Evolutionary conservation across 2,329 filamentous ascomycete genomes (phyloP).

Genomic region (Aspergillus candidus): DNA sequence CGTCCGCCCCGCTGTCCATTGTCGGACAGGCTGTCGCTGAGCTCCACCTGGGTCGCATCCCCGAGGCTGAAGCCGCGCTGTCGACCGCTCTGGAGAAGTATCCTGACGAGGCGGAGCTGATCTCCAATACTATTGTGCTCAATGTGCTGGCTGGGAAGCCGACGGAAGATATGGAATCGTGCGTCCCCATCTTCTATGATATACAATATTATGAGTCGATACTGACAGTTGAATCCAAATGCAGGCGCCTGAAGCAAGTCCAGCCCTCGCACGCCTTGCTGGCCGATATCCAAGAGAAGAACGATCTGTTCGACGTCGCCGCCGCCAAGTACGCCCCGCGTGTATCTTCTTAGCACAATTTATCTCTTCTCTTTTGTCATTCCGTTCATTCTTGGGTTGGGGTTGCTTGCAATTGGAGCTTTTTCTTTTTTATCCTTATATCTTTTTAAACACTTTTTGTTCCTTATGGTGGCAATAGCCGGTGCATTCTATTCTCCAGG

Average conservation of each 20-base stretch:
- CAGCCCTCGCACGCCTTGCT: constrained; percentile 66
- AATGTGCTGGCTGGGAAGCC: constrained; percentile 71
- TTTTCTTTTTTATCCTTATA: constrained; percentile 4
- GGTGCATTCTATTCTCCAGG: constrained; percentile 8
- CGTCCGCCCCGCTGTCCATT: constrained; percentile 67
- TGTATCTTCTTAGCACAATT: constrained; percentile 43
- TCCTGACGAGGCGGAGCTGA: constrained; percentile 62
- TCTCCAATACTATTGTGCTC: constrained; percentile 79
- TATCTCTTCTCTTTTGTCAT: not conserved
- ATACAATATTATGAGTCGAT: not conserved
- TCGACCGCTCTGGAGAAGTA: constrained; percentile 73
- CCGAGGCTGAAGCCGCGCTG: constrained; percentile 82
- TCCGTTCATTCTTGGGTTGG: no score
- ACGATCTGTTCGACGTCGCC: constrained; percentile 76
- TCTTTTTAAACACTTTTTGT: constrained; percentile 16
- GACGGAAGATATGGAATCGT: constrained; percentile 56
- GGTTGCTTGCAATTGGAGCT: no score
- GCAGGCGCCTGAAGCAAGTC: constrained; percentile 41
- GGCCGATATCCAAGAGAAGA: constrained; percentile 74
- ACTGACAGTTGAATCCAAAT: no score
- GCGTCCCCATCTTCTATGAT: constrained; percentile 28
- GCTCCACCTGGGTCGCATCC: constrained; percentile 78
- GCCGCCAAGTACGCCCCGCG: constrained; percentile 82
- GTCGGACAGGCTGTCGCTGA: constrained; percentile 88
- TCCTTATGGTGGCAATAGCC: constrained; percentile 15